Base-by-base conservation (phyloP, 352 stramenopile species). In the Elongisporangium senticosum region DNA sequence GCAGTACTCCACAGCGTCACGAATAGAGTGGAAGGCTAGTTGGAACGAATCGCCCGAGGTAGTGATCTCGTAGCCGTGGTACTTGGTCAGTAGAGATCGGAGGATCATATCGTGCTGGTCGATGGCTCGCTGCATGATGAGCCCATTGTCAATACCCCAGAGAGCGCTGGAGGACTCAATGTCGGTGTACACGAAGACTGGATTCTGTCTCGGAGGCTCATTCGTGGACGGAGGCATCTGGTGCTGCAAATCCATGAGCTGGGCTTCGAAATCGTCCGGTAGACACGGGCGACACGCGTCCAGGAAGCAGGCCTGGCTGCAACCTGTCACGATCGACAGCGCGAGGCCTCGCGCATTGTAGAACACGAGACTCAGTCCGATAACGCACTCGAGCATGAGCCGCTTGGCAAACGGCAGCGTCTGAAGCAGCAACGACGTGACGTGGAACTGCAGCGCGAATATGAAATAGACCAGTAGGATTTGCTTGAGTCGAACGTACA, bases 101-200 rank as follows among this genome's bases (percentile, higher is more conserved):
- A 87, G 65, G 15, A 87, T 75, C 24, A 76, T 73, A 43, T 86
- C 78, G 57, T 88, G 78, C 10, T 80, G 70, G 40, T 82, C 72
- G 14, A 68, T 82, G 2, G 75, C 75, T 7, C 59, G 61, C 26
- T 77, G 68, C 72, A 89, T 85, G 11, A 80, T 69, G 2, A 70
- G 37, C 0, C 71, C 68, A 28, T 82, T 63, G 21, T 64, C 72
- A 10, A 77, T 71, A 6, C 53, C 70, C 78, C 78, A 88, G 0
- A 88, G 52, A 2, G 71, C 72, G 49, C 74, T 88, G 47, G 78
- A 88, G 1, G 74, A 83, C 55, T 88, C 74, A 19, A 88, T 86
- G 56, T 88, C 77, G 0, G 77, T 87, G 55, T 82, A 84, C 2
- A 87, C 75, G 55, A 87, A 87, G 11, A 86, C 75, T 14, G 75